phyloP scores from a whole-genome alignment of 805 yeast species.

The Yarrowia sp. region DNA sequence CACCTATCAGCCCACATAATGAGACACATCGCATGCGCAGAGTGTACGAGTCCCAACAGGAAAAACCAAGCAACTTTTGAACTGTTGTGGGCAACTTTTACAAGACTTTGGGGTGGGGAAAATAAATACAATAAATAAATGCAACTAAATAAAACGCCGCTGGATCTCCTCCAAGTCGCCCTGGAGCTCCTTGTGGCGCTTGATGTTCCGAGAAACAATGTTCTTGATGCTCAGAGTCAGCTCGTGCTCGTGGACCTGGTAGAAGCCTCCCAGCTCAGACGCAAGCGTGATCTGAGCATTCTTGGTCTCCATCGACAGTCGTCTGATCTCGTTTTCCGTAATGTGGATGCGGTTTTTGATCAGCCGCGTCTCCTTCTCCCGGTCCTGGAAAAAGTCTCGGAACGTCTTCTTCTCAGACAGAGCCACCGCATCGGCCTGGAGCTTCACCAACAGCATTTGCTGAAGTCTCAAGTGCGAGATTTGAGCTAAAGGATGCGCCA shows the following conservation, averaged over 20 bases:
- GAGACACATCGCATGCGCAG: conserved; percentile 10
- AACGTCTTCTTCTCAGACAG: conserved; percentile 46
- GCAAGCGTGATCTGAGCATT: conserved; percentile 51
- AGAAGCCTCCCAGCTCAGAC: conserved; percentile 52
- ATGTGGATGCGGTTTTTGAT: conserved; percentile 47
- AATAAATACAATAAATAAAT: conserved; percentile 16
- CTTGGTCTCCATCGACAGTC: conserved; percentile 48
- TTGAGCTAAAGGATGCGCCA: conserved; percentile 45
- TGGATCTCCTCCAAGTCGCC: conserved; percentile 37
- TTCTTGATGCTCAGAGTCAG: conserved; percentile 44
- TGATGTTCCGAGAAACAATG: conserved; percentile 42
- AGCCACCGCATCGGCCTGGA: conserved; percentile 44
- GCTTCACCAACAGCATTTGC: conserved; percentile 42
- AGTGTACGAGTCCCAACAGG: neutral
- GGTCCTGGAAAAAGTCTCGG: conserved; percentile 49
- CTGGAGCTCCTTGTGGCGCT: conserved; percentile 42
- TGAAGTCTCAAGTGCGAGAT: conserved; percentile 45
- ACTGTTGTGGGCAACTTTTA: too few relatives aligned
- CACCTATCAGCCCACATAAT: conserved; percentile 6
- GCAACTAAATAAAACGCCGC: conserved; percentile 16
- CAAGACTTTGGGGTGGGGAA: neutral
- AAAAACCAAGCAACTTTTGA: neutral
- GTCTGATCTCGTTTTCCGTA: conserved; percentile 46
- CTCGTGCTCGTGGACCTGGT: conserved; percentile 49
- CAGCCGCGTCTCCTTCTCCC: conserved; percentile 48